Conservation (phyloP, 257 asterid genomes). For the Primulina eburnea region DNA sequence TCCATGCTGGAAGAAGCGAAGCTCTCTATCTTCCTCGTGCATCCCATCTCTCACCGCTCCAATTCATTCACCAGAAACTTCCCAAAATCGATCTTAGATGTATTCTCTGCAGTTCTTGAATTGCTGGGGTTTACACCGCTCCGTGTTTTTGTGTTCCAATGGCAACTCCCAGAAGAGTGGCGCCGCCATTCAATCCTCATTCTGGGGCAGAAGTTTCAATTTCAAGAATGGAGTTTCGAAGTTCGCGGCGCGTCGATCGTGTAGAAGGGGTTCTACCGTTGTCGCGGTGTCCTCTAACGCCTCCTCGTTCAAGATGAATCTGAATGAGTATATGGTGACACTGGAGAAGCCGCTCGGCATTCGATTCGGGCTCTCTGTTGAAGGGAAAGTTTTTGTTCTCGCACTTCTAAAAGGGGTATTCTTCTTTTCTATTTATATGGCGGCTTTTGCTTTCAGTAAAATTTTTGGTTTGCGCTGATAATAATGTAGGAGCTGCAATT, state of each 20-base stretch:
- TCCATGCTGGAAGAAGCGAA: conserved; percentile 17
- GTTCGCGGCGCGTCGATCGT: conserved; percentile 23
- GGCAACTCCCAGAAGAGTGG: conserved; percentile 19
- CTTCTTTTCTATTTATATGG: neutral
- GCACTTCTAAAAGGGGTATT: conserved; percentile 92
- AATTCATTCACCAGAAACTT: conserved; percentile 26
- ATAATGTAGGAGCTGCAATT: neutral
- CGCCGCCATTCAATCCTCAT: conserved; percentile 32
- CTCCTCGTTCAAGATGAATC: conserved; percentile 57
- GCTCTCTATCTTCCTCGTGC: conserved; percentile 41
- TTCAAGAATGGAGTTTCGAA: conserved; percentile 27
- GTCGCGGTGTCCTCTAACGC: conserved; percentile 41
- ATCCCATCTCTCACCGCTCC: conserved; percentile 36
- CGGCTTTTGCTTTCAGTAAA: neutral
- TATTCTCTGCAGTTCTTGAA: conserved; percentile 46
- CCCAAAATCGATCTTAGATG: conserved; percentile 34
- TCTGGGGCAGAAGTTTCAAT: conserved; percentile 45
- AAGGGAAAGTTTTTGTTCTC: conserved; percentile 80
- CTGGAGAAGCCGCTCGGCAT: conserved; percentile 89
- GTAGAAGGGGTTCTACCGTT: conserved; percentile 30
- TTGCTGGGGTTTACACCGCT: conserved; percentile 37
- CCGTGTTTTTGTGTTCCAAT: conserved; percentile 20
- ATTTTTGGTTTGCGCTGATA: neutral
- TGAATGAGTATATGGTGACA: conserved; percentile 84
- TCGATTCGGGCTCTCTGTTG: conserved; percentile 78